Evolutionary conservation across 257 asterid genomes (phyloP).

Genomic region (Salvia rosmarinus): DNA sequence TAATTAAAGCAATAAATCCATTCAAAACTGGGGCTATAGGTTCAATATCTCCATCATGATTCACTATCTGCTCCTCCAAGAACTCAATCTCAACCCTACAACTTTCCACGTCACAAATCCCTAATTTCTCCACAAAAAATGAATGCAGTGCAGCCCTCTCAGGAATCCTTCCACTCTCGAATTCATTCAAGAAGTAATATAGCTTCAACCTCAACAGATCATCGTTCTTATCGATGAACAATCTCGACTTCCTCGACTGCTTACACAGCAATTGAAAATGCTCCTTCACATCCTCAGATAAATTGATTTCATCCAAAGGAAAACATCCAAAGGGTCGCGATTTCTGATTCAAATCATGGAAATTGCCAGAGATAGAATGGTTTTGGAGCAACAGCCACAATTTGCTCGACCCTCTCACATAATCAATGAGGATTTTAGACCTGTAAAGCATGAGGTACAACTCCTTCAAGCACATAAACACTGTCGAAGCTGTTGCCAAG

Average conservation of each 20-base stretch:
- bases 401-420: constrained; percentile 69
- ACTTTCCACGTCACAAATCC: constrained; percentile 54
- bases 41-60: constrained; percentile 75
- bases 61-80: constrained; percentile 81
- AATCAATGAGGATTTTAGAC: constrained; percentile 74
- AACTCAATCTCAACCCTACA: constrained; percentile 76
- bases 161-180: constrained; percentile 64
- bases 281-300: constrained; percentile 66
- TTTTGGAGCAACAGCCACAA: constrained; percentile 82
- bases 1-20: constrained; percentile 69
- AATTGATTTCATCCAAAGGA: constrained; percentile 50
- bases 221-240: constrained; percentile 58
- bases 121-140: constrained; percentile 59
- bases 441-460: constrained; percentile 80
- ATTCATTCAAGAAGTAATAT: constrained; percentile 66
- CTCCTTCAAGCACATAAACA: constrained; percentile 75
- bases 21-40: constrained; percentile 60
- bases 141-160: constrained; percentile 45
- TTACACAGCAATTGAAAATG: constrained; percentile 61
- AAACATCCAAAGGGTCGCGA: constrained; percentile 87
- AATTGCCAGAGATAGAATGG: constrained; percentile 72
- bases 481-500: constrained; percentile 39
- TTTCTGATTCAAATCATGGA: constrained; percentile 80
- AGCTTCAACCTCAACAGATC: constrained; percentile 62
- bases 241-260: constrained; percentile 59